Evolutionary conservation across 441 rosid species (phyloP).

Genomic region (Metrosideros polymorpha): DNA sequence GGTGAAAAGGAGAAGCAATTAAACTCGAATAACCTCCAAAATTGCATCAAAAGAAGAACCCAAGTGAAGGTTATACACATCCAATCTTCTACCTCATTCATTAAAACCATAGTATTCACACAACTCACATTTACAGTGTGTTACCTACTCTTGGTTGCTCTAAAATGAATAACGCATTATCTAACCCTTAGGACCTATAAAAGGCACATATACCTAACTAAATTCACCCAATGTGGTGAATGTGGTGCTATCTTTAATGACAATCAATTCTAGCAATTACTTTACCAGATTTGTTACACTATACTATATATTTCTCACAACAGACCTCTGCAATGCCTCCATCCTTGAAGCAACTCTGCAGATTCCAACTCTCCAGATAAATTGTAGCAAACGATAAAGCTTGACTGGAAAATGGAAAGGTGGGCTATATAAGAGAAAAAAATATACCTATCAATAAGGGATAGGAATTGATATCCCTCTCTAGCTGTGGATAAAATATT

Average conservation of each 20-base stretch:
- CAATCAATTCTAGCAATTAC: neutral
- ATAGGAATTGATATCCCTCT: neutral
- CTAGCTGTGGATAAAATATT: neutral
- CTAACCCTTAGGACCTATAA: neutral
- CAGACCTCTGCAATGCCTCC: neutral
- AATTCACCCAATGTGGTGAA: neutral
- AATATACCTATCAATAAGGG: neutral
- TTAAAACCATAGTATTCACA: neutral
- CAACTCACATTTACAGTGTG: neutral
- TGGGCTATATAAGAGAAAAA: neutral
- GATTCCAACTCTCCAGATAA: neutral
- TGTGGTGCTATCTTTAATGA: neutral
- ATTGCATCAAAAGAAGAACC: neutral
- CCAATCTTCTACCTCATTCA: neutral
- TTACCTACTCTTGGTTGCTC: neutral
- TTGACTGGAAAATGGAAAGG: neutral
- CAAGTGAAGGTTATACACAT: neutral
- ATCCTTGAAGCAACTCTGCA: neutral
- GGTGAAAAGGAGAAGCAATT: neutral
- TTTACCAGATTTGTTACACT: neutral
- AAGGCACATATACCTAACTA: neutral
- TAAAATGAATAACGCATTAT: neutral
- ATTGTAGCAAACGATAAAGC: neutral
- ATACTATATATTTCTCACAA: neutral
- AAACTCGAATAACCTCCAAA: neutral